A percentile compares a stretch with the other conserved stretches of the same genome.
Conservation (phyloP, 1,284 basidiomycete genomes). For the Somion occarium region DNA sequence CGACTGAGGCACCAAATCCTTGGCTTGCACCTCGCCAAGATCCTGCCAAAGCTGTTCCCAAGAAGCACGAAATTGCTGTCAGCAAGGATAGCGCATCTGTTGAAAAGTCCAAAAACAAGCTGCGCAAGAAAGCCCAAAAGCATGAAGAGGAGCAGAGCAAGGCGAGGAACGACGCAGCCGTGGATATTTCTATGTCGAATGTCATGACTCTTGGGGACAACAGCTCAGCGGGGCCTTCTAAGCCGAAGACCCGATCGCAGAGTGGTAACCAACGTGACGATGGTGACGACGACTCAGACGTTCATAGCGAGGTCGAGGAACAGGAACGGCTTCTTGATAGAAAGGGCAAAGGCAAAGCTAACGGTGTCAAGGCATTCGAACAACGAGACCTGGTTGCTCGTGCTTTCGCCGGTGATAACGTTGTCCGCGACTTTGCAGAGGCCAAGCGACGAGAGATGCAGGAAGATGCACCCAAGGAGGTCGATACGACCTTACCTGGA, state of each 20-base stretch:
- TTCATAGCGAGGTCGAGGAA: constrained; percentile 62
- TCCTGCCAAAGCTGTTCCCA: constrained; percentile 40
- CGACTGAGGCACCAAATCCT: constrained; percentile 47
- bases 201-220: constrained; percentile 38
- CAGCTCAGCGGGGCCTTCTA: constrained; percentile 14
- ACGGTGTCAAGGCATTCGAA: constrained; percentile 61
- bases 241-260: constrained; percentile 6
- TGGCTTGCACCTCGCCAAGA: constrained; percentile 55
- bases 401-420: constrained; percentile 96
- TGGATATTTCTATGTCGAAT: constrained; percentile 69
- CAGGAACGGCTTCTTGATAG: constrained; percentile 47
- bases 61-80: constrained; percentile 65
- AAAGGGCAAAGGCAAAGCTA: constrained; percentile 38
- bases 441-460: constrained; percentile 78
- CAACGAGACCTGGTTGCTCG: constrained; percentile 89
- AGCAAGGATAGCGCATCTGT: constrained; percentile 55
- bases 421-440: constrained; percentile 86
- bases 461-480: constrained; percentile 78
- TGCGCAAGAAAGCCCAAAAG: constrained; percentile 60
- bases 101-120: constrained; percentile 65
- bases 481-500: constrained; percentile 90
- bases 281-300: constrained; percentile 48
- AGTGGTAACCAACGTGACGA: constrained; percentile 9
- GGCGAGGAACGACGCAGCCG: constrained; percentile 64
- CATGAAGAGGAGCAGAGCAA: constrained; percentile 49